Evolutionary conservation across 331 rosid species (phyloP).

Genomic region (Cucumis variabilis): DNA sequence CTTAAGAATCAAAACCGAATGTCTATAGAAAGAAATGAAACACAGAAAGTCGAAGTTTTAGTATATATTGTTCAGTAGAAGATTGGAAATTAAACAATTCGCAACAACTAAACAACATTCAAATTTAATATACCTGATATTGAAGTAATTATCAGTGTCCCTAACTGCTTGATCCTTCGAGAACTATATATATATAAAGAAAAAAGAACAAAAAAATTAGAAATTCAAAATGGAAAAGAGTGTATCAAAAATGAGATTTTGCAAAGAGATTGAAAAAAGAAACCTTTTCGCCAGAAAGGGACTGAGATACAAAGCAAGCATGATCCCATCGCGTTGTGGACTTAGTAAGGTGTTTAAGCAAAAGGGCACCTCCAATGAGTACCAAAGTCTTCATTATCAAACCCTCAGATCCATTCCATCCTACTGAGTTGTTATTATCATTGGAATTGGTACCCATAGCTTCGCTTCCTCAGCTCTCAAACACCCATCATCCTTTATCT

Average conservation of each 20-base stretch:
- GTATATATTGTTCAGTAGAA: background rate
- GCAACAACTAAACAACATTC: background rate
- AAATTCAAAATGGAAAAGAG: background rate
- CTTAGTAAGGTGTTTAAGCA: conserved; percentile 86
- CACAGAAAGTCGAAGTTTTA: too few species aligned
- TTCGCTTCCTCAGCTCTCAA: conserved; percentile 38
- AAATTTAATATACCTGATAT: conserved; percentile 63
- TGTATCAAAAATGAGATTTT: background rate
- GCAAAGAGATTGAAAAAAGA: background rate
- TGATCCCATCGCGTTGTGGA: conserved; percentile 99
- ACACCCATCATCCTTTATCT: conserved; percentile 22
- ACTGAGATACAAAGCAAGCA: conserved; percentile 76
- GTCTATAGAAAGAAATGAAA: too few species aligned
- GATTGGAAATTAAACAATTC: background rate
- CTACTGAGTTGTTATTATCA: conserved; percentile 42
- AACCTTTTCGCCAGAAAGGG: conserved; percentile 91
- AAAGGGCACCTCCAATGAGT: conserved; percentile 84
- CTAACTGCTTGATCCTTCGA: conserved; percentile 95
- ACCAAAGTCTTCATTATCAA: conserved; percentile 69
- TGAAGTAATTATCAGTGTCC: conserved; percentile 94
- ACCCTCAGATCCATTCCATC: conserved; percentile 77
- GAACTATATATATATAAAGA: too few species aligned
- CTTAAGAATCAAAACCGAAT: too few species aligned
- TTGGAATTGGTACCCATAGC: conserved; percentile 35
- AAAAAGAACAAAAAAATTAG: background rate